Conservation (phyloP, 768 basidiomycete species). For the Paxillus rubicundulus region DNA sequence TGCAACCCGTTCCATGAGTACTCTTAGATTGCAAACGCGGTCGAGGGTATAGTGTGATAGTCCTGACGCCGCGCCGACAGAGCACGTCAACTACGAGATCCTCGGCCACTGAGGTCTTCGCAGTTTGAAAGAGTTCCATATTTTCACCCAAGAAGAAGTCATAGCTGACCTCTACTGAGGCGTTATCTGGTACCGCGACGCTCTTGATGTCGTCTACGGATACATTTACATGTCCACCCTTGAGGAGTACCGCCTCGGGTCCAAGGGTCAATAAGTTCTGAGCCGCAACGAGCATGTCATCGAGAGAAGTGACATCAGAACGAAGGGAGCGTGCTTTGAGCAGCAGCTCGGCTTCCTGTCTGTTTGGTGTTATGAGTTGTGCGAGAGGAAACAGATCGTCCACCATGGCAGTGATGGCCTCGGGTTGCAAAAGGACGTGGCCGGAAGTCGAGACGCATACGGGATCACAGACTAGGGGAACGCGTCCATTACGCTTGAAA, state of each 20-base stretch:
- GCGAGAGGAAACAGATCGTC: constrained; percentile 68
- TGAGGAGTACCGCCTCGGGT: constrained; percentile 64
- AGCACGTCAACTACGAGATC: constrained; percentile 66
- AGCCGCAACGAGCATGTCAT: constrained; percentile 61
- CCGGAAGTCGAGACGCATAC: constrained; percentile 92
- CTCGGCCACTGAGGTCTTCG: constrained; percentile 4
- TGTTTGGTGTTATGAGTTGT: constrained; percentile 81
- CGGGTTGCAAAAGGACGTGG: constrained; percentile 66
- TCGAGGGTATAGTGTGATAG: constrained; percentile 52
- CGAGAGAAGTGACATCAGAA: constrained; percentile 42
- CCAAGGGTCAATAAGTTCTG: constrained; percentile 47
- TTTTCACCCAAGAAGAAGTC: constrained; percentile 51
- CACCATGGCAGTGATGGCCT: constrained; percentile 61
- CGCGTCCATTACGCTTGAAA: constrained; percentile 33
- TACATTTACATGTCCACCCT: constrained; percentile 75
- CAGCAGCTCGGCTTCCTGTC: constrained; percentile 72
- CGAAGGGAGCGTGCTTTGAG: constrained; percentile 38
- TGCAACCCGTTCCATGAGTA: constrained; percentile 94
- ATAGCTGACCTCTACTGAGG: constrained; percentile 37
- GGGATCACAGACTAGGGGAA: constrained; percentile 79
- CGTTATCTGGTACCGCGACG: constrained; percentile 27
- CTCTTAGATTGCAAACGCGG: constrained; percentile 63
- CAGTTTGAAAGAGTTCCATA: constrained; percentile 56
- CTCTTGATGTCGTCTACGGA: constrained; percentile 44
- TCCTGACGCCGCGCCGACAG: constrained; percentile 33